phyloP scores from a whole-genome alignment of 306 rosid species.

The Pterocarpus macrocarpus region DNA sequence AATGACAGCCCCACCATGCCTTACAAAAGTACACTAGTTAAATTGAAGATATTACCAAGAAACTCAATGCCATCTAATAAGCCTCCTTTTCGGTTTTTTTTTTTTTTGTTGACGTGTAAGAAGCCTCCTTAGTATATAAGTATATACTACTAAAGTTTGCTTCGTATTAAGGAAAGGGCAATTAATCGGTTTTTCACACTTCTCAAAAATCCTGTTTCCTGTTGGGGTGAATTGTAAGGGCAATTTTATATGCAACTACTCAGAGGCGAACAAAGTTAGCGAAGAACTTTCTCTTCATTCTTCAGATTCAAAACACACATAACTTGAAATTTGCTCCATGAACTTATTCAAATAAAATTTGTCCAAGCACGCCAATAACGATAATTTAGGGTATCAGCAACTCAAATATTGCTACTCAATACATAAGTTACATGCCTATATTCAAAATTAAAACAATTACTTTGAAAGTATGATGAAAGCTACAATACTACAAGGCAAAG shows the following conservation, averaged over 20 bases:
- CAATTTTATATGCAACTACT: not conserved
- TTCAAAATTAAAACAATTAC: constrained; percentile 31
- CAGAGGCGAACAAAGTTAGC: not conserved
- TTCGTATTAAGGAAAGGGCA: too few relatives aligned
- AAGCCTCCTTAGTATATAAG: too few relatives aligned
- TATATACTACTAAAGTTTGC: too few relatives aligned
- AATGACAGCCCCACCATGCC: too few relatives aligned
- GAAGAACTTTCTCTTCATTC: not conserved
- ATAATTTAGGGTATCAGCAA: not conserved
- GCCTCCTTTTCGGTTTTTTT: too few relatives aligned
- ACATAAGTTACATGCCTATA: constrained; percentile 31
- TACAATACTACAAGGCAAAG: constrained; percentile 39
- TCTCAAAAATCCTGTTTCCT: not conserved
- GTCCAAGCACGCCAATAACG: not conserved
- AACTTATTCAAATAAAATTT: not conserved
- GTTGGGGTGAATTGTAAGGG: too few relatives aligned
- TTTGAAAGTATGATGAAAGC: constrained; percentile 28
- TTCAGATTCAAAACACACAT: constrained; percentile 19
- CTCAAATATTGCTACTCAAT: constrained; percentile 32
- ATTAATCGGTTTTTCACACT: too few relatives aligned
- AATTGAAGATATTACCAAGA: too few relatives aligned
- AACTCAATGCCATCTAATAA: too few relatives aligned
- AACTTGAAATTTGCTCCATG: constrained; percentile 3
- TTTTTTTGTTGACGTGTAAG: too few relatives aligned
- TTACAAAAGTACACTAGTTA: too few relatives aligned